A percentile compares a stretch with the other conserved stretches of the same genome.
Conservation (phyloP, 352 stramenopile genomes). For the Plasmopara viticola region DNA sequence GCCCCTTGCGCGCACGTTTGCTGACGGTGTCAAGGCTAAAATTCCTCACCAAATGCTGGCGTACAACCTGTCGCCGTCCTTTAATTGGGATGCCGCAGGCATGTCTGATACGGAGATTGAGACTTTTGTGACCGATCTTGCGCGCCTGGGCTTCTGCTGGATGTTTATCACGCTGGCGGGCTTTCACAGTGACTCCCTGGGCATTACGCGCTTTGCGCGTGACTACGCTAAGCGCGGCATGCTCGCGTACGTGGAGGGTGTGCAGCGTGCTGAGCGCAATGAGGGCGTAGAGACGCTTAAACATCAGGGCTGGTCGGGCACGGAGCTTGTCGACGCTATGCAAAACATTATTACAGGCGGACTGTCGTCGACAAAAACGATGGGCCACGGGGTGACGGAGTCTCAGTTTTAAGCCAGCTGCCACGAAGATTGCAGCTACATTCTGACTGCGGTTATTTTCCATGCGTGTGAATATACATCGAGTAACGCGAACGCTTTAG, state of each 20-base stretch:
- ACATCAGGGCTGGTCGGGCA: conserved; percentile 97
- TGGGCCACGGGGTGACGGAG: conserved; percentile 96
- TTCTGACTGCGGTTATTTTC: too few species aligned
- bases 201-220: conserved; percentile 92
- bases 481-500: too few species aligned
- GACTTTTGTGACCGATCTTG: conserved; percentile 94
- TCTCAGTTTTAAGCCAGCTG: conserved; percentile 85
- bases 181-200: conserved; percentile 97
- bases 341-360: conserved; percentile 94
- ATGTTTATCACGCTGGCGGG: conserved; percentile 99
- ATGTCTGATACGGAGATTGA: conserved; percentile 93
- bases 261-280: conserved; percentile 94
- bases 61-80: conserved; percentile 97
- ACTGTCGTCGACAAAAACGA: conserved; percentile 94
- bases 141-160: conserved; percentile 94
- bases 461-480: too few species aligned
- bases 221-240: conserved; percentile 87
- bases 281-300: conserved; percentile 94
- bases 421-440: neutral
- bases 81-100: conserved; percentile 97
- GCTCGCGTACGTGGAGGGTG: conserved; percentile 95
- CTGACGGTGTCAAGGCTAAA: conserved; percentile 88
- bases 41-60: conserved; percentile 95
- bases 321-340: conserved; percentile 95
- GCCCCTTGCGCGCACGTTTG: conserved; percentile 91